A percentile compares a stretch with the other conserved stretches of the same genome.
Evolutionary conservation across 2,329 filamentous ascomycete genomes (phyloP).

Genomic region (Ascosphaera pollenicola): DNA sequence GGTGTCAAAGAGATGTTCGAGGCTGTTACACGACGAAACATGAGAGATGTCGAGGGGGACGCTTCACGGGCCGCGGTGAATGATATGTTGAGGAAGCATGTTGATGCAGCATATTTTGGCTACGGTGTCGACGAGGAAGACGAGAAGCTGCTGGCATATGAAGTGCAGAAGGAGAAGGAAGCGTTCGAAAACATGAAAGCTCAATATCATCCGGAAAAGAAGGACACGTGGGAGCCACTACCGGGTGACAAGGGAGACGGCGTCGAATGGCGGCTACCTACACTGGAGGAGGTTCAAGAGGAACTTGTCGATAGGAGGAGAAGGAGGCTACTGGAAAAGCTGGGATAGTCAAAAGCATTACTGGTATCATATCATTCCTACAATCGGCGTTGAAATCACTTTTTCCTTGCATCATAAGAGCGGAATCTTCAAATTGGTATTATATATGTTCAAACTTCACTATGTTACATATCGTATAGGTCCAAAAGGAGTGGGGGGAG

Average conservation of each 20-base stretch:
- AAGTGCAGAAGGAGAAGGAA: slow-evolving; percentile 63
- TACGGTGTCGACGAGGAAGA: slow-evolving; percentile 89
- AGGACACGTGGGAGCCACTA: slow-evolving; percentile 58
- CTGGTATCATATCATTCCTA: too few relatives aligned
- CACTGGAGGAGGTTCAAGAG: slow-evolving; percentile 77
- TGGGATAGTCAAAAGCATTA: too few relatives aligned
- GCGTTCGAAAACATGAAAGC: slow-evolving; percentile 43
- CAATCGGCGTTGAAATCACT: not conserved
- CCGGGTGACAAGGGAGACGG: slow-evolving; percentile 78
- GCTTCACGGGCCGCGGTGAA: slow-evolving; percentile 33
- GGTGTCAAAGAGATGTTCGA: slow-evolving; percentile 96
- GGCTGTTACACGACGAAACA: slow-evolving; percentile 39
- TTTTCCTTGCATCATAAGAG: not conserved
- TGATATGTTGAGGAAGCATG: slow-evolving; percentile 34
- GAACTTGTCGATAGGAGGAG: slow-evolving; percentile 75
- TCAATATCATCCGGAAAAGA: slow-evolving; percentile 18
- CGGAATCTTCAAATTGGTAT: too few relatives aligned
- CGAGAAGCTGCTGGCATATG: slow-evolving; percentile 55
- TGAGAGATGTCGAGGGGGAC: slow-evolving; percentile 43
- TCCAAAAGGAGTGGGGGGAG: too few relatives aligned
- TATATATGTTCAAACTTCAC: too few relatives aligned
- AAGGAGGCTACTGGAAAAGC: slow-evolving; percentile 63
- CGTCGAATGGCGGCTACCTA: slow-evolving; percentile 60
- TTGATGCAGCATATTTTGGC: slow-evolving; percentile 90
- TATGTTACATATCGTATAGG: too few relatives aligned